Percentiles rank a stretch among this genome's conserved stretches.
phyloP scores from a whole-genome alignment of 768 basidiomycete species.

The Dioszegia crocea region DNA sequence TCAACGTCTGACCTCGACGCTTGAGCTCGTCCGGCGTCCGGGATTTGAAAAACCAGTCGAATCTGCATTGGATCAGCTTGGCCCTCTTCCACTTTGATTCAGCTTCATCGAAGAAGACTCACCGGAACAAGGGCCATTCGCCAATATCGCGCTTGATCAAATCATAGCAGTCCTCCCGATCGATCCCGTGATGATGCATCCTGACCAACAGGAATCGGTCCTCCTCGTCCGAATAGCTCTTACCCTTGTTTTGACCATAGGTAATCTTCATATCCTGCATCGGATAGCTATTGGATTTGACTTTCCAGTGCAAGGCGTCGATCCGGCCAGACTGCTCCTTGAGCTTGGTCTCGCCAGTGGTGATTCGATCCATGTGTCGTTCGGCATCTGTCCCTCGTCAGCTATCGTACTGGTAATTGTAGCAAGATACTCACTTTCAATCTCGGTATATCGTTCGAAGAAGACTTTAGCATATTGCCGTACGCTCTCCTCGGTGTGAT shows the following conservation, averaged over 20 bases:
- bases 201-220: conserved; percentile 91
- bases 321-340: conserved; percentile 67
- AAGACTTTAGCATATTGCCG: conserved; percentile 75
- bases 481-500: conserved; percentile 71
- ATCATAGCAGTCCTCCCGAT: conserved; percentile 77
- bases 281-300: conserved; percentile 75
- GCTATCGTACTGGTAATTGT: not conserved
- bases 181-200: conserved; percentile 83
- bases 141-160: conserved; percentile 92
- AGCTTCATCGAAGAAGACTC: conserved; percentile 7
- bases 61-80: conserved; percentile 49
- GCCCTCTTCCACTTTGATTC: not conserved
- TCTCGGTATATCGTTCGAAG: conserved; percentile 80
- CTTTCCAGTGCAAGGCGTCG: conserved; percentile 72
- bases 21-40: conserved; percentile 82
- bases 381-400: conserved; percentile 62
- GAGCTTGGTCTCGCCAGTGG: conserved; percentile 84
- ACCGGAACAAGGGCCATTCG: conserved; percentile 90
- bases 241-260: conserved; percentile 89
- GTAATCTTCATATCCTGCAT: conserved; percentile 96
- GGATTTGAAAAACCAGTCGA: conserved; percentile 98
- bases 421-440: conserved; percentile 59
- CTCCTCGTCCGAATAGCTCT: conserved; percentile 94
- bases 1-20: conserved; percentile 77
- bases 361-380: conserved; percentile 74